Conservation (phyloP, 2,329 filamentous ascomycete genomes). For the Aspergillus pseudotamarii region DNA sequence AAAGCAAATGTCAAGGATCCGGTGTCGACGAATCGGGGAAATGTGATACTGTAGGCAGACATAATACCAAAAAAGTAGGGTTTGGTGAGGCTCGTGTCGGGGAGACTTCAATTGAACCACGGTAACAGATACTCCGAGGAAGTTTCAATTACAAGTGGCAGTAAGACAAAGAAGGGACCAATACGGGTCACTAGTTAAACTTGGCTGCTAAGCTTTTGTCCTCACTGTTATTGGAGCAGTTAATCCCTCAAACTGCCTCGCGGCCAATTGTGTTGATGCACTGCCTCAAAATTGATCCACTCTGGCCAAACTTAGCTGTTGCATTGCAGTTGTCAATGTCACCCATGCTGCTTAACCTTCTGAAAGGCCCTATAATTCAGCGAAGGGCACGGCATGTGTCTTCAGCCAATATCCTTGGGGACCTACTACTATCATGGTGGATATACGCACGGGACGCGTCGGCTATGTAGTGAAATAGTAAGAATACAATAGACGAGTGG, state of each 20-base stretch:
- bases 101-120: too few species aligned
- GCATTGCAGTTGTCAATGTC: not conserved
- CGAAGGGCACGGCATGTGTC: too few species aligned
- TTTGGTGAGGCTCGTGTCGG: not conserved
- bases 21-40: too few species aligned
- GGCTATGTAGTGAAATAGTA: not conserved
- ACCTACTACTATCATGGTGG: too few species aligned
- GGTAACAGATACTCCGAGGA: not conserved
- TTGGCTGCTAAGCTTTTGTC: not conserved
- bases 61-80: not conserved
- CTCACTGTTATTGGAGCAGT: constrained; percentile 3
- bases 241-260: constrained; percentile 1
- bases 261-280: not conserved
- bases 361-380: too few species aligned
- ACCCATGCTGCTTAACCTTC: too few species aligned
- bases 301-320: not conserved
- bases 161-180: not conserved
- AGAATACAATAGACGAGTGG: not conserved
- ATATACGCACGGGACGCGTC: not conserved
- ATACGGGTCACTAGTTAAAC: not conserved
- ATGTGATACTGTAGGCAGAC: not conserved
- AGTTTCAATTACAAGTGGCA: not conserved
- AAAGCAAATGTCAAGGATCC: too few species aligned
- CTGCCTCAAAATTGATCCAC: not conserved
- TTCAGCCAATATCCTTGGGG: not conserved